Evolutionary conservation across 2,329 filamentous ascomycete genomes (phyloP).

Genomic region (Alternaria alternata): DNA sequence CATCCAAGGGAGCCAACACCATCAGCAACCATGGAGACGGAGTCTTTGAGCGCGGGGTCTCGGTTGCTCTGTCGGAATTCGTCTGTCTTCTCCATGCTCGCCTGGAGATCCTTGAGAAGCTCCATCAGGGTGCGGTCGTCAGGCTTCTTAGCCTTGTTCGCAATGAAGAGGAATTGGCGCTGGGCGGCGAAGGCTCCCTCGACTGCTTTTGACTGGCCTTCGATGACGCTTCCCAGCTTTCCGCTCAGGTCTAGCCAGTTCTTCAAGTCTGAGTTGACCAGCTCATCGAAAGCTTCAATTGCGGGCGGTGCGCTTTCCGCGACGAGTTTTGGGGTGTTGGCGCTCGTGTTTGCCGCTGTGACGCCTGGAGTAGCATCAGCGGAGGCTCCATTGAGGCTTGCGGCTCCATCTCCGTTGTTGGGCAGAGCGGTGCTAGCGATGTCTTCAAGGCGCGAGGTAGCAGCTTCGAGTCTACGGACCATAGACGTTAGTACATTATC

Average conservation of each 20-base stretch:
- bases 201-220: slow-evolving; percentile 73
- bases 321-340: slow-evolving; percentile 45
- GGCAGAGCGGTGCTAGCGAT: slow-evolving; percentile 78
- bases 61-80: slow-evolving; percentile 85
- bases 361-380: slow-evolving; percentile 41
- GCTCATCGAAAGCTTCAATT: slow-evolving; percentile 86
- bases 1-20: slow-evolving; percentile 89
- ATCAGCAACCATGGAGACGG: slow-evolving; percentile 87
- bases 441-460: slow-evolving; percentile 94
- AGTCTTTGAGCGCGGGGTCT: slow-evolving; percentile 76
- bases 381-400: slow-evolving; percentile 39
- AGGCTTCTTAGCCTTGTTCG: slow-evolving; percentile 92
- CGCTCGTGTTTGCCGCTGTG: slow-evolving; percentile 44
- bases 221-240: slow-evolving; percentile 77
- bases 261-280: slow-evolving; percentile 77
- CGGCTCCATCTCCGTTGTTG: slow-evolving; percentile 18
- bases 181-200: slow-evolving; percentile 79
- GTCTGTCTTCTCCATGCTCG: slow-evolving; percentile 78
- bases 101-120: slow-evolving; percentile 86
- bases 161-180: slow-evolving; percentile 85
- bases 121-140: slow-evolving; percentile 76
- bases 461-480: slow-evolving; percentile 85
- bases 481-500: slow-evolving; percentile 59
- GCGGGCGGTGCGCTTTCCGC: slow-evolving; percentile 60
- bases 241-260: slow-evolving; percentile 81